Percentiles rank a stretch among this genome's conserved stretches.
phyloP scores from a whole-genome alignment of 345 rosid species.

The Gossypium mustelinum region DNA sequence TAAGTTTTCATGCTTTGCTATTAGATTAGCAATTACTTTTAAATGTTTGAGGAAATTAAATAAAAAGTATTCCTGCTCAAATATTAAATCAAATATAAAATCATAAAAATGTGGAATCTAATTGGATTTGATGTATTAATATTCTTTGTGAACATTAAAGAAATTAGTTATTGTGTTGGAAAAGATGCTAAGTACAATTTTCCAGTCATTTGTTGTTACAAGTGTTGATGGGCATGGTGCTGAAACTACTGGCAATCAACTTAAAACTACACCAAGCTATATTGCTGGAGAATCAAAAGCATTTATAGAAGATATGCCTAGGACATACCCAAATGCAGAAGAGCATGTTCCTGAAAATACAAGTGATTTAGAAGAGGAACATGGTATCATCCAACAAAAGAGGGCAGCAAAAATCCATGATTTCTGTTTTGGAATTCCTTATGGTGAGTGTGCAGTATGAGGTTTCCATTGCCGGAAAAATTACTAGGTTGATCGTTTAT shows the following conservation, averaged over 20 bases:
- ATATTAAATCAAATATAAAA: neutral
- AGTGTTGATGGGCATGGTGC: slow-evolving; percentile 42
- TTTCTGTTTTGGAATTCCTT: slow-evolving; percentile 93
- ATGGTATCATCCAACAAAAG: slow-evolving; percentile 29
- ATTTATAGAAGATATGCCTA: slow-evolving; percentile 30
- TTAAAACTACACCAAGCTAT: slow-evolving; percentile 32
- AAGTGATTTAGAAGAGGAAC: slow-evolving; percentile 32
- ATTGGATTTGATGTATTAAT: neutral
- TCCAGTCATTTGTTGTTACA: slow-evolving; percentile 48
- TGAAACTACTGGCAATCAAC: slow-evolving; percentile 28
- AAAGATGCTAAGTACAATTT: slow-evolving; percentile 6
- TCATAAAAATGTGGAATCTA: neutral
- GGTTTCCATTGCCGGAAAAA: neutral
- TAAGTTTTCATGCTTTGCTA: neutral
- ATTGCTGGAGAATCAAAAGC: slow-evolving; percentile 44
- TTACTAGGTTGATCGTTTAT: neutral
- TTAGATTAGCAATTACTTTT: neutral
- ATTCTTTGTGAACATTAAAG: neutral
- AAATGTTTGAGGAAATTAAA: neutral
- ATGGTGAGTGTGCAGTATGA: slow-evolving; percentile 49
- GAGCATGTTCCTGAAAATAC: slow-evolving; percentile 20
- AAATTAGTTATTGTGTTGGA: neutral
- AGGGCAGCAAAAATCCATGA: slow-evolving; percentile 79
- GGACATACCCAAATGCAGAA: slow-evolving; percentile 24
- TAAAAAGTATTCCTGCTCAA: neutral